A percentile compares a stretch with the other conserved stretches of the same genome.
These are phyloP conservation scores for Eimeria zaria DNA, from an alignment of 169 alveolate species.

Conservation along the genomic window DNA sequence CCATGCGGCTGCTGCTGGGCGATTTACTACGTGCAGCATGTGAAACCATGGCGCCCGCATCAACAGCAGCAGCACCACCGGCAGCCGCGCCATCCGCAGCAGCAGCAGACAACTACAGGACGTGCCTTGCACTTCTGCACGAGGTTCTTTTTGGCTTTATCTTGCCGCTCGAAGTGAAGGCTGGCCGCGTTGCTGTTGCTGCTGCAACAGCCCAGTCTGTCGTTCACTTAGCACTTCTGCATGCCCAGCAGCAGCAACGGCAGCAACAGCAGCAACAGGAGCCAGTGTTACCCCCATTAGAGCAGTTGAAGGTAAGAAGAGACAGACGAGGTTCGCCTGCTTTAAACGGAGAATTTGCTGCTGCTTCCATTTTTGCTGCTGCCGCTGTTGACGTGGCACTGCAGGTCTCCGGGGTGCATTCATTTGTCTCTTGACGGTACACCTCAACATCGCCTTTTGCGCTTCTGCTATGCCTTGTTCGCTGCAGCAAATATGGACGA, in stretches of 20 bases:
- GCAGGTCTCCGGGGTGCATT: too few species aligned
- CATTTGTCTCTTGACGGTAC: not conserved
- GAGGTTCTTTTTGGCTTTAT: conserved; percentile 13
- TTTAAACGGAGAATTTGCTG: not conserved
- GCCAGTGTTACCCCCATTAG: not conserved
- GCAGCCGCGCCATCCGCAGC: conserved; percentile 22
- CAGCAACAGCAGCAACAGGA: conserved; percentile 58
- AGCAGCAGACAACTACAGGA: conserved; percentile 5
- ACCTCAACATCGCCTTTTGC: not conserved
- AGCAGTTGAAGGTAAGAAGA: not conserved
- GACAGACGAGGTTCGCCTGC: not conserved
- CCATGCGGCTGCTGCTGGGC: conserved; percentile 6
- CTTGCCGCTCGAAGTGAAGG: conserved; percentile 28
- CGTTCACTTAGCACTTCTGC: conserved; percentile 59
- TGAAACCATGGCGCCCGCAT: not conserved
- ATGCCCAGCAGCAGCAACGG: conserved; percentile 56
- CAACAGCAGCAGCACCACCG: conserved; percentile 27
- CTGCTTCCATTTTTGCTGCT: too few species aligned
- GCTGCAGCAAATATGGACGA: conserved; percentile 62
- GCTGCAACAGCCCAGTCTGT: conserved; percentile 47
- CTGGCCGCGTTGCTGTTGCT: conserved; percentile 56
- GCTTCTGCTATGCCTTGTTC: not conserved
- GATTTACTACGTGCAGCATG: conserved; percentile 37
- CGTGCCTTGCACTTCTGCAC: conserved; percentile 33
- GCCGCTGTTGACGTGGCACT: not conserved